Evolutionary conservation across 352 stramenopile species (phyloP).

Genomic region (Phytophthora capsici): DNA sequence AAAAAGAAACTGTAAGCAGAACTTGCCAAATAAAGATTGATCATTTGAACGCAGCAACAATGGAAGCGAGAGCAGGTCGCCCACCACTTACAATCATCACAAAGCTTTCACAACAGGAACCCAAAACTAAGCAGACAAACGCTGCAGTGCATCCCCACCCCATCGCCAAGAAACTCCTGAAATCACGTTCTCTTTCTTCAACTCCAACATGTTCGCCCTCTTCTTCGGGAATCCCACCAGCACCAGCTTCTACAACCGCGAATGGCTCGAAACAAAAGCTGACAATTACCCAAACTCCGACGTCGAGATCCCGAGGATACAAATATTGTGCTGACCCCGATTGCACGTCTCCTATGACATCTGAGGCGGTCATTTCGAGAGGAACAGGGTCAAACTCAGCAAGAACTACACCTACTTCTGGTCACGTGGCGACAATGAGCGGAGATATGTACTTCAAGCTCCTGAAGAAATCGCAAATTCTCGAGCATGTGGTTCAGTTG

Average conservation of each 20-base stretch:
- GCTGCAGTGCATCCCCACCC: conserved; percentile 5
- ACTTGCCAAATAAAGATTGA: too few species aligned
- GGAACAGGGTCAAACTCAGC: background rate
- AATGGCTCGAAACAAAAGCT: conserved; percentile 12
- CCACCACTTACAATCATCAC: conserved; percentile 30
- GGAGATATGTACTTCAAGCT: conserved; percentile 70
- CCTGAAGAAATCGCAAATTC: conserved; percentile 71
- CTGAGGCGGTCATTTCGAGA: conserved; percentile 3
- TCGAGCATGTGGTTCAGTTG: conserved; percentile 59
- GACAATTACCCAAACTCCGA: conserved; percentile 9
- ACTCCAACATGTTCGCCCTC: conserved; percentile 20
- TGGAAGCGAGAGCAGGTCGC: conserved; percentile 22
- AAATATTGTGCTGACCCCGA: conserved; percentile 45
- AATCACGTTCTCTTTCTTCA: conserved; percentile 15
- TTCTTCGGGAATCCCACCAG: conserved; percentile 15
- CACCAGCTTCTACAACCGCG: conserved; percentile 3
- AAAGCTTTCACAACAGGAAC: conserved; percentile 21
- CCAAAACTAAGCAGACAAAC: conserved; percentile 9
- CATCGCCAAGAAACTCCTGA: conserved; percentile 7
- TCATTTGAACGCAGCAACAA: conserved; percentile 24
- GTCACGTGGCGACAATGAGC: conserved; percentile 40
- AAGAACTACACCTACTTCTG: conserved; percentile 8
- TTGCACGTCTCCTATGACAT: conserved; percentile 31
- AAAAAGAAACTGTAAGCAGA: conserved; percentile 32
- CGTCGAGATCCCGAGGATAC: conserved; percentile 28